Evolutionary conservation across 2,329 filamentous ascomycete genomes (phyloP).

Genomic region (Ceratocystiopsis brevicomis): DNA sequence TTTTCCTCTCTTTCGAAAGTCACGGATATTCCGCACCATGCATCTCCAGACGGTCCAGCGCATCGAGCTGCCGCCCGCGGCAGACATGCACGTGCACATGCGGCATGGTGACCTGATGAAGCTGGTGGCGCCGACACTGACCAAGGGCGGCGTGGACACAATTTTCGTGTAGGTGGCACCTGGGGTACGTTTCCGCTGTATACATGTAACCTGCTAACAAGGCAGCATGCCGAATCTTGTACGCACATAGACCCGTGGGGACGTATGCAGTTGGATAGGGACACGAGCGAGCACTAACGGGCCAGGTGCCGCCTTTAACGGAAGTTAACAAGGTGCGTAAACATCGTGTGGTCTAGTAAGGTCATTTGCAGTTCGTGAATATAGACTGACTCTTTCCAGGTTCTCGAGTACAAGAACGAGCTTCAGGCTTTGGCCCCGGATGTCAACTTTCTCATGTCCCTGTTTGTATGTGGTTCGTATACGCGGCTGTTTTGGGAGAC

Average conservation of each 20-base stretch:
- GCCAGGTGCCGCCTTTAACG: slow-evolving; percentile 9
- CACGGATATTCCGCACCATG: slow-evolving; percentile 9
- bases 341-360: no score
- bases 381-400: slow-evolving; percentile 21
- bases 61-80: slow-evolving; percentile 39
- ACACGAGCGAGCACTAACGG: no score
- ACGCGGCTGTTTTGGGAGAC: background rate
- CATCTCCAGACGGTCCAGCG: slow-evolving; percentile 13
- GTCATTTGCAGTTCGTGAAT: no score
- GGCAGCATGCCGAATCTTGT: slow-evolving; percentile 26
- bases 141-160: slow-evolving; percentile 12
- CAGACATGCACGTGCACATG: slow-evolving; percentile 54
- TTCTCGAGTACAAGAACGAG: slow-evolving; percentile 44
- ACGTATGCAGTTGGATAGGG: no score
- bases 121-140: slow-evolving; percentile 26
- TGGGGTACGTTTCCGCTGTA: background rate
- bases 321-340: slow-evolving; percentile 4
- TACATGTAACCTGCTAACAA: slow-evolving; percentile 36
- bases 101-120: slow-evolving; percentile 49
- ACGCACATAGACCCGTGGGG: background rate
- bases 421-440: slow-evolving; percentile 40
- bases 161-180: slow-evolving; percentile 21
- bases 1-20: background rate
- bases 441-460: slow-evolving; percentile 55
- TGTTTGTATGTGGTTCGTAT: slow-evolving; percentile 21